Base-by-base conservation (phyloP, 768 basidiomycete genomes). In the Tremella yokohamensis region DNA sequence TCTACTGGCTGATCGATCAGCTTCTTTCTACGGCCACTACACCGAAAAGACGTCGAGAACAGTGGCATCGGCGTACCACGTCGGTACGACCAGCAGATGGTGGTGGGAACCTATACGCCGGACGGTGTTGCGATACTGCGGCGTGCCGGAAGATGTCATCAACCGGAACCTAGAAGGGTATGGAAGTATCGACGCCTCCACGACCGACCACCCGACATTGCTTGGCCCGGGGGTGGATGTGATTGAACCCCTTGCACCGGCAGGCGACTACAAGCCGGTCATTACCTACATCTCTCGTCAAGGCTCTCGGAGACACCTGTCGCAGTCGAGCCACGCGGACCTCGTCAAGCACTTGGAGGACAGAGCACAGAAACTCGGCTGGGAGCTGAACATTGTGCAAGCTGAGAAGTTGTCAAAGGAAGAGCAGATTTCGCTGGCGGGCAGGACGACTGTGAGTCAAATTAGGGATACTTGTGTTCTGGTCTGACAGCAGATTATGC, bases 271-370 rank as follows among this genome's bases (percentile, higher is more conserved):
- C 34, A 83, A 62, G 38, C 87, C 87, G 0, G 89, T 97, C 15
- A 89, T 97, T 75, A 94, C 91, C 1, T 97, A 97, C 64, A 83
- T 96, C 61, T 89, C 87, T 4, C 82, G 92, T 6, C 92, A 97
- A 73, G 83, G 79, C 2, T 85, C 84, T 8, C 79, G 91, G 34
- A 82, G 92, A 20, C 89, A 86, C 83, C 76, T 97, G 60, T 83
- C 84, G n/a, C 80, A 80, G 16, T 84, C 83, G 58, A 82, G 90
- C 69, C 91, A 97, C 73, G 85, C 88, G 3, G 82, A 79, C 44
- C 82, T 97, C 4, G 90, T 97, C 1, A 63, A 78, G 55, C 87
- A 86, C 66, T 75, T 97, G 19, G 80, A 85, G 69, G 83, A 82
- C 61, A 78, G 92, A 37, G 80, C 83, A 12, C 84, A 87, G 54